These are phyloP conservation scores for Torulaspora pretoriensis DNA, from an alignment of 1,139 yeast species.

Conservation along the genomic window DNA sequence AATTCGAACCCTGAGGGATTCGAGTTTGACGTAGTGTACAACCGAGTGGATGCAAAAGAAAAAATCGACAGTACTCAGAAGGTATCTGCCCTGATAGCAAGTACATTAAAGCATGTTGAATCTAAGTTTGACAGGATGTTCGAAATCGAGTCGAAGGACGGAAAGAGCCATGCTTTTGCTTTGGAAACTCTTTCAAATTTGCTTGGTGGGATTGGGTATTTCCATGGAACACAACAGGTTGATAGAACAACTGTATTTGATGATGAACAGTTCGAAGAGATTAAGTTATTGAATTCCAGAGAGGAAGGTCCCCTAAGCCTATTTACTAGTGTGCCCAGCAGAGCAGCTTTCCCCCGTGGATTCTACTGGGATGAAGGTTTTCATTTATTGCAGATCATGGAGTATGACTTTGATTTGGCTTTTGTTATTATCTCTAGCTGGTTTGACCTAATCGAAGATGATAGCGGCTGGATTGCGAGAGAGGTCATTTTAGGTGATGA, in stretches of 20 bases:
- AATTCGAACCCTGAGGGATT: slow-evolving; percentile 51
- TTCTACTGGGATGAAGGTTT: slow-evolving; percentile 99
- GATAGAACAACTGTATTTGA: slow-evolving; percentile 68
- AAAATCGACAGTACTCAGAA: slow-evolving; percentile 42
- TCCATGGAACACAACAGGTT: slow-evolving; percentile 81
- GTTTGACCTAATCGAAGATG: slow-evolving; percentile 84
- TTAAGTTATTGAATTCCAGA: slow-evolving; percentile 46
- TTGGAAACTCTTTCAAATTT: slow-evolving; percentile 76
- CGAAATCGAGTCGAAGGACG: slow-evolving; percentile 42
- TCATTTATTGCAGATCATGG: slow-evolving; percentile 75
- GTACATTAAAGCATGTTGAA: slow-evolving; percentile 45
- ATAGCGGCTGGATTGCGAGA: slow-evolving; percentile 94
- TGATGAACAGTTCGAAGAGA: slow-evolving; percentile 58
- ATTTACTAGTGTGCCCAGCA: slow-evolving; percentile 82
- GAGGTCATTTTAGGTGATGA: slow-evolving; percentile 93
- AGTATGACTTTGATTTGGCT: slow-evolving; percentile 80
- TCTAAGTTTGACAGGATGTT: slow-evolving; percentile 54
- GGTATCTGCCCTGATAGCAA: slow-evolving; percentile 41
- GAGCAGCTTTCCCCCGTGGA: slow-evolving; percentile 95
- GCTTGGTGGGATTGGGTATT: slow-evolving; percentile 86
- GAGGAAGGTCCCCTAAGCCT: slow-evolving; percentile 67
- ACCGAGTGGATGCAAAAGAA: slow-evolving; percentile 44
- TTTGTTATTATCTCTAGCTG: slow-evolving; percentile 81
- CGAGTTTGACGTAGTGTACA: slow-evolving; percentile 68
- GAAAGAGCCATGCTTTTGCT: slow-evolving; percentile 56